These are phyloP conservation scores for Coniochaeta sp. DNA, from an alignment of 2,329 filamentous ascomycete species.

Conservation along the genomic window DNA sequence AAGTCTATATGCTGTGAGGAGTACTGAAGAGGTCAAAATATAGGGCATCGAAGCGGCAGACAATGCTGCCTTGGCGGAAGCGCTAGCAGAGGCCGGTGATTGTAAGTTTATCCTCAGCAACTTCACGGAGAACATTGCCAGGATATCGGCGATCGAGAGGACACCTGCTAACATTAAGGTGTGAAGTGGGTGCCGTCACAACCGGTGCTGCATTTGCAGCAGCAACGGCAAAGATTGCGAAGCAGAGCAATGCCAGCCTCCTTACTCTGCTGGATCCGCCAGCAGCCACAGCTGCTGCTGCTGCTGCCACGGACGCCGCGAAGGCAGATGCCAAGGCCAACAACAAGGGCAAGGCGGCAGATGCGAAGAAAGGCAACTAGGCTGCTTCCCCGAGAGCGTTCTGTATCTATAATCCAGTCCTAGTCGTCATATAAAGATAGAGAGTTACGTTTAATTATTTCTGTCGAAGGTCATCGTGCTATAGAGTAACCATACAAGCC, in stretches of 20 bases:
- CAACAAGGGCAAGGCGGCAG: background rate
- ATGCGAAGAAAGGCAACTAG: background rate
- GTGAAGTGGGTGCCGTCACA: background rate
- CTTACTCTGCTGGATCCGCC: background rate
- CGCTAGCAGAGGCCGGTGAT: constrained; percentile 1
- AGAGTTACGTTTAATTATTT: background rate
- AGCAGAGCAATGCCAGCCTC: background rate
- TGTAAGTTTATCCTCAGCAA: background rate
- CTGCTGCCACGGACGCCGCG: background rate
- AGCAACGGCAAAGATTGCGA: background rate
- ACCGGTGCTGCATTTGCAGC: constrained; percentile 1
- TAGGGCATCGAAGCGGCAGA: background rate
- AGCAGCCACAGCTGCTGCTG: background rate
- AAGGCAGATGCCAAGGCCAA: background rate
- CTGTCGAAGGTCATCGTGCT: background rate
- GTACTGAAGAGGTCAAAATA: background rate
- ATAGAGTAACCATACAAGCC: too few species aligned
- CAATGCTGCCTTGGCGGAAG: background rate
- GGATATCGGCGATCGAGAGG: too few species aligned
- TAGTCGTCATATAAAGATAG: background rate
- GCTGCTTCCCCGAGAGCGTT: background rate
- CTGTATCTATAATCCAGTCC: background rate
- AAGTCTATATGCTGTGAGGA: background rate
- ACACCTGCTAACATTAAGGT: background rate
- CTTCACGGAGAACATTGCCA: too few species aligned